These are phyloP conservation scores for Stagonosporopsis cucurbitacearum DNA, from an alignment of 2,329 filamentous ascomycete genomes.

Conservation along the genomic window DNA sequence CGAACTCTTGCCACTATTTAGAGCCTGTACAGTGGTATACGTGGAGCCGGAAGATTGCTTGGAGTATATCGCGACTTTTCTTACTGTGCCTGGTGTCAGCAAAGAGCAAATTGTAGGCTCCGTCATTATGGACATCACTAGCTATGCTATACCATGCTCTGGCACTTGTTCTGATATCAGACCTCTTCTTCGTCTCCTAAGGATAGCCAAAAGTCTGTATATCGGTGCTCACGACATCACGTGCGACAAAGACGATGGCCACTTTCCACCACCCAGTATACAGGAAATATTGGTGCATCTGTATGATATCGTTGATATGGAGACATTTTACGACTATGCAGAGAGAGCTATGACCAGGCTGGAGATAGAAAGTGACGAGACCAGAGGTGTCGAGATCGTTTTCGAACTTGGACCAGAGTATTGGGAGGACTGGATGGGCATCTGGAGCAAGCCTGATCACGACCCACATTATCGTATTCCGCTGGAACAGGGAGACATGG, in stretches of 20 bases:
- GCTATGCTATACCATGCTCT: not conserved
- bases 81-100: not conserved
- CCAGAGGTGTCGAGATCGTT: constrained; percentile 1
- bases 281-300: not conserved
- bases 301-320: constrained; percentile 9
- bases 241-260: not conserved
- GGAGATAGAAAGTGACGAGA: not conserved
- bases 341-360: not conserved
- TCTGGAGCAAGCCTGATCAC: constrained; percentile 8
- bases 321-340: not conserved
- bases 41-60: not conserved
- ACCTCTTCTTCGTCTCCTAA: not conserved
- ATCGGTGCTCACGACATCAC: not conserved
- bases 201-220: not conserved
- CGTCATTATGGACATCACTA: not conserved
- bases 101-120: not conserved
- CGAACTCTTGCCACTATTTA: constrained; percentile 2
- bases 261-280: not conserved
- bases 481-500: constrained; percentile 2
- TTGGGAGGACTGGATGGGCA: constrained; percentile 12
- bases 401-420: not conserved
- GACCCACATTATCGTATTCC: constrained; percentile 3
- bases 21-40: not conserved
- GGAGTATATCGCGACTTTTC: not conserved
- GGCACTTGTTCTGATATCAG: not conserved